Base-by-base conservation (phyloP, 2,329 filamentous ascomycete species). In the Grosmannia clavigera region DNA sequence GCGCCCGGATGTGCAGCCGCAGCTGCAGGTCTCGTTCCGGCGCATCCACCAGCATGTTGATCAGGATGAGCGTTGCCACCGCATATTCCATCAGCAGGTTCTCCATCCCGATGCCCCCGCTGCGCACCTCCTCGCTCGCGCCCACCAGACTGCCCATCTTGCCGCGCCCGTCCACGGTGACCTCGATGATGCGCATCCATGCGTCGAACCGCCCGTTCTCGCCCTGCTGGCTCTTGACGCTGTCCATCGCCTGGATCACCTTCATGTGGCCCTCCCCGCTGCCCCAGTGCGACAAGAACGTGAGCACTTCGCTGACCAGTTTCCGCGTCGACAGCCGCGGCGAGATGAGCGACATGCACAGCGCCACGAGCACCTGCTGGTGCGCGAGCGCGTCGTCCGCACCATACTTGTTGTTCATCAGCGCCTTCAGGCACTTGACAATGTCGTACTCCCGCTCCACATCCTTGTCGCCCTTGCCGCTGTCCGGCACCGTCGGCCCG, bases 381-480 rank as follows among this genome's bases (percentile, higher is more conserved):
- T 97, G 92, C 62, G 84, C 79, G 61, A 99, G 78, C 22, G 94
- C 94, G 79, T 99, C 92, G 70, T 99, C 94, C 63, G 94, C 94
- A 63, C 94, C 94, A 71, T 95, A 97, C 72, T 96, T 96, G 81
- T 96, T 99, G 83, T 99, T 99, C 88, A 97, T 95, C 61, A 97
- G 75, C 38, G 92, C 91, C 77, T 97, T 97, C 61, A 99, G 75
- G 75, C 94, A 97, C 75, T 99, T 99, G 70, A 96, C 84, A 64
- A 99, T 96, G 70, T 97, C 94, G 71, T 97, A 97, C 74, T 96
- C 92, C 66, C 88, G 84, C 69, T 96, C 92, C 57, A 94, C 78
- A 69, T 92, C 89, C 71, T 88, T 90, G 67, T 95, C 90, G 61
- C 70, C 76, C 69, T 72, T 82, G 40, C 78, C 73, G 59, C 77